Conservation (phyloP, 257 asterid genomes). For the Echites panduratus region DNA sequence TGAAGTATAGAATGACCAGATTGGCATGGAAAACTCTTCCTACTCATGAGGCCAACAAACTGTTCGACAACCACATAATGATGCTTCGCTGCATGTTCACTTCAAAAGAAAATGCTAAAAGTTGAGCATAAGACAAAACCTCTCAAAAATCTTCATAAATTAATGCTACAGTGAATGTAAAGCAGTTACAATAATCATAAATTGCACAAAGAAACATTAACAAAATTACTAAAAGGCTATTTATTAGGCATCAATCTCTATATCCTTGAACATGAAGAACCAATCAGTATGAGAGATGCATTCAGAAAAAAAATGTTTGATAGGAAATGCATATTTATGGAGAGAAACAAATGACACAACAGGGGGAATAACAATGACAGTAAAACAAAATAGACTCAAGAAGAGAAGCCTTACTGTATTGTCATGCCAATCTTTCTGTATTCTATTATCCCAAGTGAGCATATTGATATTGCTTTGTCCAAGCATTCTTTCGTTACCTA, state of each 20-base stretch:
- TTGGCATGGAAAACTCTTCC: slow-evolving; percentile 88
- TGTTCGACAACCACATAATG: slow-evolving; percentile 80
- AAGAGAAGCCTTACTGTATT: slow-evolving; percentile 72
- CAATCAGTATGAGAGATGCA: background rate
- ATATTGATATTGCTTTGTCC: slow-evolving; percentile 72
- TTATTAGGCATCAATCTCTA: background rate
- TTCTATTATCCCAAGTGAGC: slow-evolving; percentile 89
- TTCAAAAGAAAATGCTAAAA: no score
- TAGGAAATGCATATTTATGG: background rate
- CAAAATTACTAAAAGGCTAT: background rate
- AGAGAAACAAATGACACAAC: background rate
- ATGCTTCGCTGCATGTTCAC: slow-evolving; percentile 85
- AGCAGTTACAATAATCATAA: no score
- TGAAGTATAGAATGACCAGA: slow-evolving; percentile 77
- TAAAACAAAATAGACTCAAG: slow-evolving; percentile 2
- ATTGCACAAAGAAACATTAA: background rate
- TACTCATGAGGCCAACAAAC: slow-evolving; percentile 94
- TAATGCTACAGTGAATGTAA: no score
- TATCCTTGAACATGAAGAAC: background rate
- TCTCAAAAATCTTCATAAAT: no score
- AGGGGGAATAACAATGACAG: background rate
- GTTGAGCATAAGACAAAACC: no score
- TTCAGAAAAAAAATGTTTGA: background rate
- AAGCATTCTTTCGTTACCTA: no score
- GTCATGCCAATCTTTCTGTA: slow-evolving; percentile 72